These are phyloP conservation scores for Ascocoryne sarcoides DNA, from an alignment of 2,329 filamentous ascomycete genomes.

Conservation along the genomic window DNA sequence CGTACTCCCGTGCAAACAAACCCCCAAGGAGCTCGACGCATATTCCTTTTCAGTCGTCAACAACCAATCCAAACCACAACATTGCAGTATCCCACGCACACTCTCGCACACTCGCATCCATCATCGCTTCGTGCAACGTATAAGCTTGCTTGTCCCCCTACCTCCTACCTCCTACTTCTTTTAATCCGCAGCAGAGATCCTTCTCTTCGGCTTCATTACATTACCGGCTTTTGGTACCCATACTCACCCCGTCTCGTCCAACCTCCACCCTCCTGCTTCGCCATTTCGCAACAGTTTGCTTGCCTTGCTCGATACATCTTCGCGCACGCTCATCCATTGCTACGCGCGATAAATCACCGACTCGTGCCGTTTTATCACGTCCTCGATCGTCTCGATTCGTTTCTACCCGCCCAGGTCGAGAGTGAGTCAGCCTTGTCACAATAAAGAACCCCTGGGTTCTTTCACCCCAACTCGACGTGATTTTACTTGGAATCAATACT, in stretches of 20 bases:
- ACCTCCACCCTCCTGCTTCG: constrained; percentile 14
- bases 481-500: constrained; percentile 12
- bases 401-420: constrained; percentile 27
- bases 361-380: constrained; percentile 19
- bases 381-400: constrained; percentile 19
- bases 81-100: constrained; percentile 5
- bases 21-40: no score
- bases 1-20: no score
- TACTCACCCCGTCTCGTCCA: constrained; percentile 7
- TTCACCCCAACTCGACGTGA: constrained; percentile 11
- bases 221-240: constrained; percentile 9
- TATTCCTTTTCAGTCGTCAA: constrained; percentile 1
- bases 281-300: constrained; percentile 19
- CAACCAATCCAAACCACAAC: constrained; percentile 4
- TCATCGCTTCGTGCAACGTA: constrained; percentile 16
- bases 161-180: constrained; percentile 6
- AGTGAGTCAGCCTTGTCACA: constrained; percentile 24
- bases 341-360: constrained; percentile 18
- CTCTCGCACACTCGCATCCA: constrained; percentile 16
- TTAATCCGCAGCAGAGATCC: constrained; percentile 17
- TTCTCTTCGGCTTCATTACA: constrained; percentile 17
- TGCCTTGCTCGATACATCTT: constrained; percentile 21
- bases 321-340: constrained; percentile 9
- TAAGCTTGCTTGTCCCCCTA: constrained; percentile 11
- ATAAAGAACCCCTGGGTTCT: not conserved